Base-by-base conservation (phyloP, 257 asterid species). In the Knoxia roxburghii region DNA sequence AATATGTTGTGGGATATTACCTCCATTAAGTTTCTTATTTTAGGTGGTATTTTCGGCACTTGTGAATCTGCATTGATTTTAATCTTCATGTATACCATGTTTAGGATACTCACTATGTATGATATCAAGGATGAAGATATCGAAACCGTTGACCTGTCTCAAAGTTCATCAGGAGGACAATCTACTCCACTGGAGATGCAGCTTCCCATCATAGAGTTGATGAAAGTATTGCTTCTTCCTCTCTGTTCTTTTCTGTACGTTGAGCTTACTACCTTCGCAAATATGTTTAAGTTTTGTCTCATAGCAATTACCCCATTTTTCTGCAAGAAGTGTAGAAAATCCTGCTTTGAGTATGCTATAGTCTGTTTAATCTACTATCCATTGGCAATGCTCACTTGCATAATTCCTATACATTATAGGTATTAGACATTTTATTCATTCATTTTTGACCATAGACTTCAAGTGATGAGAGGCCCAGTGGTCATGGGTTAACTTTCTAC, bases 41-140 rank as follows among this genome's bases (percentile, higher is more conserved):
- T 41, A 27, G 1, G 9, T 41, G 43, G 7, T 9, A 39, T 7
- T 57, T 45, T 43, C 59, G 41, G 21, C 46, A 55, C 11, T 10
- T n/a, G 11, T 17, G 39, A 17, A 49, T 72, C 63, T 48, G 65
- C 60, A 51, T 62, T 65, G 40, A 67, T 72, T 68, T 70, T 68
- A 59, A 65, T 69, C 58, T 73, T 73, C 67, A 68, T 59, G 23
- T 58, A 45, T 9, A 3, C 33, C 64, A 65, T 72, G 66, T 81
- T 79, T 76, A 93, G 97, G 97, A 93, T 93, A 86, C 87, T 90
- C 74, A 83, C 86, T 81, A 86, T 84, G 95, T 93, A 90, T 68
- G 87, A 83, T 69, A 75, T 93, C 67, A 82, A 82, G 68, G 97
- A 90, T 68, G 97, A 90, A 64, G 99, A 86, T 71, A 61, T 75